Evolutionary conservation across 2,329 filamentous ascomycete genomes (phyloP), one percentile per base, ranked within the genome.

Genomic region (Fusarium heterosporum): DNA sequence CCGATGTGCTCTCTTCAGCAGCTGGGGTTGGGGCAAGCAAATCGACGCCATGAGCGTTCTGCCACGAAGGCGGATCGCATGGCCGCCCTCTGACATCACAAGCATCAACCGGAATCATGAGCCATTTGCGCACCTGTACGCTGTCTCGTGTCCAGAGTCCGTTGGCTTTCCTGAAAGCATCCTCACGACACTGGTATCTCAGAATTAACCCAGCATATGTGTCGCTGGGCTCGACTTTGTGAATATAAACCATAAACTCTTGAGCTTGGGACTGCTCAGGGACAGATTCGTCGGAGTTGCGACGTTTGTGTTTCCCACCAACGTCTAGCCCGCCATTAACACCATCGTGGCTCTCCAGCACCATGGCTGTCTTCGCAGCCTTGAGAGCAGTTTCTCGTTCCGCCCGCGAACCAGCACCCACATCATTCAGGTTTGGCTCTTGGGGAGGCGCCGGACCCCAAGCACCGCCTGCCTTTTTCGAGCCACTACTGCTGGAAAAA

Each of bases 121-220:
- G 85, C 66, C 88, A 90, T 73, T 92, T 92, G 60, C 94, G 89
- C 46, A 89, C 88, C 76, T 97, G 95, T 34, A 98, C 90, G 65
- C 89, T 93, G 75, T 98, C 96, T 66, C 93, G 93, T 8, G 93
- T 93, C 96, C 96, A 99, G 73, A 99, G 89, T 12, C 96, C 89
- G 76, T 99, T 99, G 38, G 93, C 89, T 76, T 92, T 96, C 59
- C 93, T 87, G 68, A 99, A 89, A 3, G 91, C 86, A 46, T 94
- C 90, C 55, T 93, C 89, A 65, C 92, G 88, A 76, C 95, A 98
- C 72, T 92, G 90, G 78, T 96, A 99, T 72, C 90, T 92, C 68
- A 99, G 89, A 51, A 96, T 91, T 49, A 99, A 89, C 4, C 96
- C 95, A 2, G 94, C 93, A 70, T 98, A 89, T 3, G 93, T 98